A percentile compares a stretch with the other conserved stretches of the same genome.
Conservation (phyloP, 1,284 basidiomycete genomes). For the Marasmius tenuissimus region DNA sequence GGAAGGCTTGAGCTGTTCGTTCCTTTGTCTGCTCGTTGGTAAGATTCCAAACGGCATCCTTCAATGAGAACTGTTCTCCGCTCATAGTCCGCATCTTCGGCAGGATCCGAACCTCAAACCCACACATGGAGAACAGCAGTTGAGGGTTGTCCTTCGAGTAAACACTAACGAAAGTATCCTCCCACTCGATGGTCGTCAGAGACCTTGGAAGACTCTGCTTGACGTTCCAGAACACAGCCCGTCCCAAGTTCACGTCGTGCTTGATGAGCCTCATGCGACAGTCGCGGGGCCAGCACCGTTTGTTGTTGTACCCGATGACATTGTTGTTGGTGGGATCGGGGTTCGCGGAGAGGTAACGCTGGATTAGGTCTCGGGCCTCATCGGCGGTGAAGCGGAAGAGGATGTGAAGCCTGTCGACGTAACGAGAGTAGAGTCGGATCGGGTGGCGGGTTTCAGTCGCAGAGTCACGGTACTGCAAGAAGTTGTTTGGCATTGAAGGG, state of each 20-base stretch:
- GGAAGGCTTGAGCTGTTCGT: slow-evolving; percentile 95
- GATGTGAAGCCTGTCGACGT: slow-evolving; percentile 91
- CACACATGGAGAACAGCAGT: slow-evolving; percentile 96
- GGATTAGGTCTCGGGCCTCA: slow-evolving; percentile 96
- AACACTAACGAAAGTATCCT: slow-evolving; percentile 94
- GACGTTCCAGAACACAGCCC: slow-evolving; percentile 99
- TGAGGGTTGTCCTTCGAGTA: slow-evolving; percentile 99
- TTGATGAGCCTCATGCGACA: slow-evolving; percentile 99
- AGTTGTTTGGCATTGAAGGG: slow-evolving; percentile 93
- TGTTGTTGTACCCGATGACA: slow-evolving; percentile 99
- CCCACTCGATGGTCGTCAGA: slow-evolving; percentile 98
- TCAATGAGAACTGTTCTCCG: slow-evolving; percentile 94
- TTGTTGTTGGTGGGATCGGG: slow-evolving; percentile 99
- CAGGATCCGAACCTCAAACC: slow-evolving; percentile 96
- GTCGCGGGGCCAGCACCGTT: slow-evolving; percentile 96
- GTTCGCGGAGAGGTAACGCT: slow-evolving; percentile 94
- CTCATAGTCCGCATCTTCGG: slow-evolving; percentile 95
- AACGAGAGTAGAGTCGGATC: slow-evolving; percentile 92
- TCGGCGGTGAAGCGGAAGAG: slow-evolving; percentile 99
- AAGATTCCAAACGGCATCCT: slow-evolving; percentile 97
- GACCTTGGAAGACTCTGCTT: slow-evolving; percentile 96
- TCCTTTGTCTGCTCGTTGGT: slow-evolving; percentile 97
- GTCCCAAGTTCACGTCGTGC: slow-evolving; percentile 97
- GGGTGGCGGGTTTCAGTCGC: slow-evolving; percentile 93
- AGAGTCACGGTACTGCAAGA: slow-evolving; percentile 93